These are phyloP conservation scores for Cladosporium austrohemisphaericum DNA, from an alignment of 2,329 filamentous ascomycete genomes.

Conservation along the genomic window DNA sequence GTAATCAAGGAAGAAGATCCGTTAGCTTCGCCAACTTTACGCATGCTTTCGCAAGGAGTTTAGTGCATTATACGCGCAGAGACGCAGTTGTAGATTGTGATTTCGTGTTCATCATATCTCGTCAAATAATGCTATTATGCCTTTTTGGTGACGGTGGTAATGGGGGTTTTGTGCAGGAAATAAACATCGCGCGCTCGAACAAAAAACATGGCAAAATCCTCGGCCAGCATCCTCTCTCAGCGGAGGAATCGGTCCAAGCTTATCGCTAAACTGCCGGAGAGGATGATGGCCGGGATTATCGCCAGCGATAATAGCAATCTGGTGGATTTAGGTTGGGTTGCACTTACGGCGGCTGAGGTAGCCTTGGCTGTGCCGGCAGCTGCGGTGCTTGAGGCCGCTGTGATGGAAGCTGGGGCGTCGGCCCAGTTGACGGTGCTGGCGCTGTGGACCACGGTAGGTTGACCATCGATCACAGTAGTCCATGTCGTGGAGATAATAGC, in stretches of 20 bases:
- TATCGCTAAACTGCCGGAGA: constrained; percentile 8
- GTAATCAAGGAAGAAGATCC: no score
- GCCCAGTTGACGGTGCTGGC: constrained; percentile 7
- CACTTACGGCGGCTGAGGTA: constrained; percentile 11
- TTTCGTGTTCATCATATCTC: constrained; percentile 14
- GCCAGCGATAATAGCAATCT: constrained; percentile 13
- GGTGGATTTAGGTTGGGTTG: constrained; percentile 5
- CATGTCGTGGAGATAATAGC: constrained; percentile 11
- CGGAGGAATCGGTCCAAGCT: constrained; percentile 12
- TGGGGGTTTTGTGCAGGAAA: constrained; percentile 4
- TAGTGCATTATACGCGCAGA: no score
- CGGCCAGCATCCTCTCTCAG: constrained; percentile 5
- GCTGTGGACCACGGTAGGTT: constrained; percentile 4
- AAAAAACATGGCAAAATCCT: constrained; percentile 7
- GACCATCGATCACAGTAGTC: not conserved
- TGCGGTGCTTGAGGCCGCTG: not conserved
- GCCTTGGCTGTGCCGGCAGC: not conserved
- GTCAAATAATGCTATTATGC: constrained; percentile 8
- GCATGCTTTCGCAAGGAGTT: no score
- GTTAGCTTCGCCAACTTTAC: no score
- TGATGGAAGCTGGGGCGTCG: constrained; percentile 10
- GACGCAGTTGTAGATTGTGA: no score
- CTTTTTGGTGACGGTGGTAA: not conserved
- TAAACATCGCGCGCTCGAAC: constrained; percentile 8
- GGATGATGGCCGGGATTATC: constrained; percentile 13